Base-by-base conservation (phyloP, 805 yeast genomes). In the Sugiyamaella qingdaonensis region DNA sequence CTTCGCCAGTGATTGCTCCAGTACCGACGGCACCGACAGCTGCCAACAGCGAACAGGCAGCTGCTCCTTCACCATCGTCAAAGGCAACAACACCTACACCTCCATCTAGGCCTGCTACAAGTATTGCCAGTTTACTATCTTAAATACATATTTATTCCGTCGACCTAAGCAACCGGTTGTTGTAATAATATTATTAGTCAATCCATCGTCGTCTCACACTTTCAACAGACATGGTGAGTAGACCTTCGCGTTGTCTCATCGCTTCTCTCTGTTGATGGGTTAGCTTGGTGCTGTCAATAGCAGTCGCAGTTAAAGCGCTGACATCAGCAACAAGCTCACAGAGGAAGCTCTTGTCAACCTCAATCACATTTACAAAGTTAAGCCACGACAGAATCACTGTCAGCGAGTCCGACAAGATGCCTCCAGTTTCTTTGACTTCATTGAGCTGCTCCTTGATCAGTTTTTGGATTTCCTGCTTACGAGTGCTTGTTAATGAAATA, bases 341-440 rank as follows among this genome's bases (percentile, higher is more conserved):
- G 1, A 75, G 54, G 16, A 67, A 58, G 1, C 55, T 56, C 2
- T 47, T 53, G 42, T 70, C 73, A 58, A 74, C 61, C 35, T 68
- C 70, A 11, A 76, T 63, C 4, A 70, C 71, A 29, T 68, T 68
- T 36, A 77, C 72, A 51, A 86, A 73, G 61, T 85, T 85, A 58
- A 85, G 66, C 65, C 77, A 81, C 3, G 84, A 78, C 39, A 82
- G 68, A 8, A 86, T 64, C 2, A 77, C 69, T 39, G 78, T 72
- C 37, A 80, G 46, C 34, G 49, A 29, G 13, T 54, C 58, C 2
- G 58, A 48, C n/a, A 44, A 10, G n/a, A 49, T 39, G 8, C 52
- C 53, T 16, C 50, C 50, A 4, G 37, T n/a, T 35, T 3, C 68
- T 68, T 60, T 21, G 49, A 58, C 16, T 52, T 52, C 52, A 55